These are phyloP conservation scores for Cryphonectria parasitica DNA, from an alignment of 2,329 filamentous ascomycete genomes.

Conservation along the genomic window DNA sequence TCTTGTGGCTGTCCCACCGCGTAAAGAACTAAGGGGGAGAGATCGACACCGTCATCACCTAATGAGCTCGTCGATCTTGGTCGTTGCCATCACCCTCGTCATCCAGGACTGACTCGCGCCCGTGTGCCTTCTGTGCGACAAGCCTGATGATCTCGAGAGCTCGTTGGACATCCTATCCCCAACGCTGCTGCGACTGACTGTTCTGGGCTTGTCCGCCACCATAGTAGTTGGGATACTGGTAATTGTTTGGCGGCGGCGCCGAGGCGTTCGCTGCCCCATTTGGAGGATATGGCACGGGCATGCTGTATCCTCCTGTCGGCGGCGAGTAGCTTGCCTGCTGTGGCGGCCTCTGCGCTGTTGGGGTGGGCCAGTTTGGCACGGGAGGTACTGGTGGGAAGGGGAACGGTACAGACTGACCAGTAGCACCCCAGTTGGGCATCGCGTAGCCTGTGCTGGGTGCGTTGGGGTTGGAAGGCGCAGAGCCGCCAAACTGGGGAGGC, in stretches of 20 bases:
- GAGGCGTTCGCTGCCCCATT: conserved; percentile 21
- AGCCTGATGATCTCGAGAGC: conserved; percentile 16
- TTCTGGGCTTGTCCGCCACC: conserved; percentile 26
- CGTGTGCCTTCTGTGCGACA: conserved; percentile 5
- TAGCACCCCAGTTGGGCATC: conserved; percentile 26
- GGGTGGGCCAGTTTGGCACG: conserved; percentile 22
- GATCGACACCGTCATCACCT: conserved; percentile 9
- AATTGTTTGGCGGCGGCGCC: conserved; percentile 23
- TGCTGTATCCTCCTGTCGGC: conserved; percentile 26
- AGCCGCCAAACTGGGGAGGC: conserved; percentile 28
- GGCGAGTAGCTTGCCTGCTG: conserved; percentile 27
- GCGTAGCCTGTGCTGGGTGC: conserved; percentile 27
- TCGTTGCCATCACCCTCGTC: not conserved
- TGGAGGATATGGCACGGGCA: conserved; percentile 26
- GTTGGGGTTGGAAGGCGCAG: conserved; percentile 21
- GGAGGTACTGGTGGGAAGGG: conserved; percentile 27
- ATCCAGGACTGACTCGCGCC: not conserved
- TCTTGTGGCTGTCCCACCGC: not conserved
- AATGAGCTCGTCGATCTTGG: not conserved
- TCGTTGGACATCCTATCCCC: conserved; percentile 23
- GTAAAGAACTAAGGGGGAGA: not conserved
- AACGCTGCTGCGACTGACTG: conserved; percentile 27
- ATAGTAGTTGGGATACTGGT: conserved; percentile 29
- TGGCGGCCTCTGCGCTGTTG: conserved; percentile 17
- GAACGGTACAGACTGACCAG: conserved; percentile 25